Percentiles rank a stretch among this genome's conserved stretches.
These are phyloP conservation scores for Poteriospumella lacustris DNA, from an alignment of 108 stramenopile species.

Conservation along the genomic window DNA sequence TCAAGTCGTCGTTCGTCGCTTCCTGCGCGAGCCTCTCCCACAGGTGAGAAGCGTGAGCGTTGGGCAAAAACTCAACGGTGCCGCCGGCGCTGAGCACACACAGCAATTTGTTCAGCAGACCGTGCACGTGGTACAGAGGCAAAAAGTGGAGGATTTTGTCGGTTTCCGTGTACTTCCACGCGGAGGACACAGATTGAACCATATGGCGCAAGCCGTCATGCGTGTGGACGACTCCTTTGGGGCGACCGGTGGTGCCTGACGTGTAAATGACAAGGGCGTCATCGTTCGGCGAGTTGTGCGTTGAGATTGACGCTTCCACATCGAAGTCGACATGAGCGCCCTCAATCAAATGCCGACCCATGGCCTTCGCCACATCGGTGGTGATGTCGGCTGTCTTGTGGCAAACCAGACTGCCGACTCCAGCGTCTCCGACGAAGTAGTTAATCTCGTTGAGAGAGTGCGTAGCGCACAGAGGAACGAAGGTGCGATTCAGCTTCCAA, in stretches of 20 bases:
- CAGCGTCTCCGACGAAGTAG: background rate
- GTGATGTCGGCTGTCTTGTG: too few species aligned
- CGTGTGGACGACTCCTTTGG: conserved; percentile 37
- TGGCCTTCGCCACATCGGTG: too few species aligned
- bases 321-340: too few species aligned
- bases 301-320: too few species aligned
- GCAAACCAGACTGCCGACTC: too few species aligned
- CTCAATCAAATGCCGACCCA: too few species aligned
- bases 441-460: background rate
- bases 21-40: conserved; percentile 28
- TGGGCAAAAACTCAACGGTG: conserved; percentile 32
- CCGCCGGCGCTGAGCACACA: conserved; percentile 33
- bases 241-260: conserved; percentile 51
- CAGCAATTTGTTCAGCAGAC: conserved; percentile 36
- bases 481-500: background rate
- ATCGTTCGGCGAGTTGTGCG: background rate
- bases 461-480: background rate
- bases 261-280: conserved; percentile 37
- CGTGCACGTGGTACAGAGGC: conserved; percentile 44
- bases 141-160: conserved; percentile 39
- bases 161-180: conserved; percentile 29
- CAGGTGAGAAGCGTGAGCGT: background rate
- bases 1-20: background rate
- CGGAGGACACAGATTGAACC: conserved; percentile 11
- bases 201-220: conserved; percentile 27